phyloP scores from a whole-genome alignment of 768 basidiomycete species.

The Tricholoma sp. region DNA sequence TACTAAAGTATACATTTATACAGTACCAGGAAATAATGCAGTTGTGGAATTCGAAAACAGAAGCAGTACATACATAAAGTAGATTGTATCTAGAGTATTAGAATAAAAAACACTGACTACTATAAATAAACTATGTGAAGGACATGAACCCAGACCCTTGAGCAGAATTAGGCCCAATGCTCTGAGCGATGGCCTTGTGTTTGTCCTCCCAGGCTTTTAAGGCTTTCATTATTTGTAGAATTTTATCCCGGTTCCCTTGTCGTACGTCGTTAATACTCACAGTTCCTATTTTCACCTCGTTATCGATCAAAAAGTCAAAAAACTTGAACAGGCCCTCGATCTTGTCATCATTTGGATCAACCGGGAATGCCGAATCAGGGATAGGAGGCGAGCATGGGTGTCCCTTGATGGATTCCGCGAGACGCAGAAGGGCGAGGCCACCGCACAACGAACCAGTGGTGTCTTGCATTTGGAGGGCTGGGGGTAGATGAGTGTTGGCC shows the following conservation, averaged over 20 bases:
- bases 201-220: slow-evolving; percentile 81
- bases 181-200: slow-evolving; percentile 48
- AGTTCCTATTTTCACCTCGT: slow-evolving; percentile 86
- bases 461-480: slow-evolving; percentile 51
- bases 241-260: slow-evolving; percentile 75
- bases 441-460: slow-evolving; percentile 40
- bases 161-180: slow-evolving; percentile 37
- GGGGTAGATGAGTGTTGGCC: slow-evolving; percentile 84
- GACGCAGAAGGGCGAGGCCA: slow-evolving; percentile 77
- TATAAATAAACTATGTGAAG: slow-evolving; percentile 11
- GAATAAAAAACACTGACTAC: not conserved
- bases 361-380: slow-evolving; percentile 74
- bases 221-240: slow-evolving; percentile 72
- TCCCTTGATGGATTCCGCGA: slow-evolving; percentile 79
- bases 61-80: not conserved
- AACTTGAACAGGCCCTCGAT: slow-evolving; percentile 83
- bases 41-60: not conserved
- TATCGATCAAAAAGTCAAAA: slow-evolving; percentile 91
- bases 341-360: slow-evolving; percentile 65
- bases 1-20: no score
- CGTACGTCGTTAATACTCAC: slow-evolving; percentile 94
- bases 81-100: not conserved
- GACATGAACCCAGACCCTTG: slow-evolving; percentile 32
- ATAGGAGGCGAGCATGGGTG: slow-evolving; percentile 64
- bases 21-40: no score